phyloP scores from a whole-genome alignment of 2,329 filamentous ascomycete species.

The Botrytis sinoallii region DNA sequence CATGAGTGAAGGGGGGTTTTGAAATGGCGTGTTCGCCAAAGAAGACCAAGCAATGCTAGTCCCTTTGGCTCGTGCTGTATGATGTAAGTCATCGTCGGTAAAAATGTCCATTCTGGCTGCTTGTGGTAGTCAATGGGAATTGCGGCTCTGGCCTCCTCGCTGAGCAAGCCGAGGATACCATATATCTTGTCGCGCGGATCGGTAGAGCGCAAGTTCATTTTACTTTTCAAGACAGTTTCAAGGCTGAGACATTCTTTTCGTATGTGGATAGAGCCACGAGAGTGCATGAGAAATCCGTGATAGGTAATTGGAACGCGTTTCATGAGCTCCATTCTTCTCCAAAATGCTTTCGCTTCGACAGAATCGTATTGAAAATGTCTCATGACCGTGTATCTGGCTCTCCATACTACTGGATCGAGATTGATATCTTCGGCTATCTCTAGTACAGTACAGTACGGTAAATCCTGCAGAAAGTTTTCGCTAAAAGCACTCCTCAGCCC shows the following conservation, averaged over 20 bases:
- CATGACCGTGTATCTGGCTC: conserved; percentile 11
- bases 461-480: background rate
- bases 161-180: conserved; percentile 18
- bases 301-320: conserved; percentile 14
- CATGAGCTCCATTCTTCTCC: conserved; percentile 18
- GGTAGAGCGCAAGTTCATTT: conserved; percentile 20
- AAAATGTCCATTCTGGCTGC: conserved; percentile 17
- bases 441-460: background rate
- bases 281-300: conserved; percentile 18
- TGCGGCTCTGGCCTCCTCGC: conserved; percentile 3
- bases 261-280: conserved; percentile 12
- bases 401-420: background rate
- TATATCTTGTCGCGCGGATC: conserved; percentile 22
- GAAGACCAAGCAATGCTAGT: conserved; percentile 15
- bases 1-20: conserved; percentile 16
- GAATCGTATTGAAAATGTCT: conserved; percentile 12
- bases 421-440: conserved; percentile 1
- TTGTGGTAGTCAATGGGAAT: conserved; percentile 18
- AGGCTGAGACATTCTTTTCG: background rate
- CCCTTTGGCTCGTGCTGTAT: conserved; percentile 13
- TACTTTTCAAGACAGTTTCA: conserved; percentile 10
- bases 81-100: conserved; percentile 18
- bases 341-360: conserved; percentile 12
- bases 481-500: background rate
- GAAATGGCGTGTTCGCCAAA: conserved; percentile 15